phyloP scores from a whole-genome alignment of 108 stramenopile genomes.

The Fragilaria radians region DNA sequence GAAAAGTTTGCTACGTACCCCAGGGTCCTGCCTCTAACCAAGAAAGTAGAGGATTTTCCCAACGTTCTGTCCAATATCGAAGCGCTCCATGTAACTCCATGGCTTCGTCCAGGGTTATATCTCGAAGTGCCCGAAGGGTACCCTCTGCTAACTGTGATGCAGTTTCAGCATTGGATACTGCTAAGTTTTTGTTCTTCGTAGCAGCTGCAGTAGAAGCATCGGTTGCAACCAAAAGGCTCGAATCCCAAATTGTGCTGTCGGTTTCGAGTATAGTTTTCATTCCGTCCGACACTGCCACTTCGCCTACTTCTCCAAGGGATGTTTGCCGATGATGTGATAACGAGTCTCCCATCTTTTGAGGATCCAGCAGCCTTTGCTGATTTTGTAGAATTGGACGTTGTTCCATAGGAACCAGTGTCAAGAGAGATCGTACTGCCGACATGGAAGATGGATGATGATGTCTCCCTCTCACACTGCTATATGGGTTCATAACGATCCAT shows the following conservation, averaged over 20 bases:
- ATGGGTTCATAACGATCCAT: slow-evolving; percentile 3
- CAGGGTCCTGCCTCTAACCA: slow-evolving; percentile 76
- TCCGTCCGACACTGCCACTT: not conserved
- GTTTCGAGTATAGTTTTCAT: not conserved
- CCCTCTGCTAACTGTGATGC: slow-evolving; percentile 81
- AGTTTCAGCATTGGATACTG: slow-evolving; percentile 42
- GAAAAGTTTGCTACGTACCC: slow-evolving; percentile 16
- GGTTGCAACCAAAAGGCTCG: not conserved
- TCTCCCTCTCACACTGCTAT: slow-evolving; percentile 5
- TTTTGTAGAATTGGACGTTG: not conserved
- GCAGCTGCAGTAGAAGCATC: no score
- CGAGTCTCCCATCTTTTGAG: not conserved
- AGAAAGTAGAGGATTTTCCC: slow-evolving; percentile 66
- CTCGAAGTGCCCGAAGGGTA: slow-evolving; percentile 70
- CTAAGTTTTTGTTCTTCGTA: not conserved
- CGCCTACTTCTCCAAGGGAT: not conserved
- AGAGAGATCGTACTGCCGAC: slow-evolving; percentile 16
- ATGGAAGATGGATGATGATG: slow-evolving; percentile 3
- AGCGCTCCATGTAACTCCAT: slow-evolving; percentile 63
- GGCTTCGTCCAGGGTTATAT: slow-evolving; percentile 75
- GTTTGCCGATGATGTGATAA: not conserved
- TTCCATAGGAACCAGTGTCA: slow-evolving; percentile 9
- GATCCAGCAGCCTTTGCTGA: not conserved
- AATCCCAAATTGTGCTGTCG: not conserved
- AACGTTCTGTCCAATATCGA: slow-evolving; percentile 67